Conservation (phyloP, 495 filamentous ascomycete species). For the Schizothecium vesticola region DNA sequence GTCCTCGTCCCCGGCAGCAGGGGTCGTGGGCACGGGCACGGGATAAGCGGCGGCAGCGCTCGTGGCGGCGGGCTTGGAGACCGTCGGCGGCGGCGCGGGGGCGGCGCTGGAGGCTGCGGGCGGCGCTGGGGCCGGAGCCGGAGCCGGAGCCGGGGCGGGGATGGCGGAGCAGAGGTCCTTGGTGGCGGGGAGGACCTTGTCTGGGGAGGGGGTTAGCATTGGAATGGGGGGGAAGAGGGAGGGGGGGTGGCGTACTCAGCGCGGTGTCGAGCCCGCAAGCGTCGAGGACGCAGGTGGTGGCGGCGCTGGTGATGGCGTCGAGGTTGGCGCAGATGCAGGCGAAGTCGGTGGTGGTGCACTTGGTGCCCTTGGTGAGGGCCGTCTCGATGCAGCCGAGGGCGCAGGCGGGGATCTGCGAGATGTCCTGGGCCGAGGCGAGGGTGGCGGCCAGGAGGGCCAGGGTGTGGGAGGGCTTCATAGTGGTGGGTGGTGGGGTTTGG, state of each 20-base stretch:
- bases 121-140: background rate
- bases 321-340: conserved; percentile 41
- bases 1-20: background rate
- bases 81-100: background rate
- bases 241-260: conserved; percentile 18
- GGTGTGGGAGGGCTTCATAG: conserved; percentile 34
- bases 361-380: conserved; percentile 29
- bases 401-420: conserved; percentile 38
- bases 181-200: conserved; percentile 36
- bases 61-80: conserved; percentile 6
- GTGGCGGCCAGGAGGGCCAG: conserved; percentile 30
- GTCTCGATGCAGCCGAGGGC: conserved; percentile 34
- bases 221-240: background rate
- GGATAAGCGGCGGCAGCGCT: background rate
- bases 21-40: conserved; percentile 1
- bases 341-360: conserved; percentile 35
- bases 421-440: conserved; percentile 31
- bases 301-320: conserved; percentile 25
- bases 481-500: conserved; percentile 15
- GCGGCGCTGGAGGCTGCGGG: conserved; percentile 6
- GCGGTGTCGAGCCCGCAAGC: conserved; percentile 32
- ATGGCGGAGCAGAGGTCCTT: conserved; percentile 30
- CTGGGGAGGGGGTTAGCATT: conserved; percentile 13
- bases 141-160: conserved; percentile 4
- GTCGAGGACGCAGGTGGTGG: conserved; percentile 34